Evolutionary conservation across 2,329 filamentous ascomycete genomes (phyloP).

Genomic region (Chaetomium sp.): DNA sequence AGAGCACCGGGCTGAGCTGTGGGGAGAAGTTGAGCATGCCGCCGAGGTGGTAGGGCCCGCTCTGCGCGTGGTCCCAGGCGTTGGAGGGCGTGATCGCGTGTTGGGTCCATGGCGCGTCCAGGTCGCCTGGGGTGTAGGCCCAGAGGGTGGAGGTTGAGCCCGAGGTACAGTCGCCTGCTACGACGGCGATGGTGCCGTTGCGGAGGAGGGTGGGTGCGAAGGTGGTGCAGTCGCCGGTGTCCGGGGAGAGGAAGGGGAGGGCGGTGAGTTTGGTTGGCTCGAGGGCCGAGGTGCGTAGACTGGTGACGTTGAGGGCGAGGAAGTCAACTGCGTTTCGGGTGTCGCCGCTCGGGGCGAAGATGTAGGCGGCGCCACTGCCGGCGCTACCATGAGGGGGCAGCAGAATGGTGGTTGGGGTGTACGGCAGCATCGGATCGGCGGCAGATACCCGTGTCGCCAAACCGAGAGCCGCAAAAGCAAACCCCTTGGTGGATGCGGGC

Average conservation of each 20-base stretch:
- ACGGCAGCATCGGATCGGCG: slow-evolving; percentile 58
- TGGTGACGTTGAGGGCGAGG: slow-evolving; percentile 65
- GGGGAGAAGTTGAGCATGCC: slow-evolving; percentile 68
- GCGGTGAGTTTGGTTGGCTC: slow-evolving; percentile 54
- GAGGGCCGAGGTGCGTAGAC: slow-evolving; percentile 51
- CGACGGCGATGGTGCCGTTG: slow-evolving; percentile 71
- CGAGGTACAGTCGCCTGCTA: slow-evolving; percentile 70
- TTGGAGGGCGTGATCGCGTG: slow-evolving; percentile 31
- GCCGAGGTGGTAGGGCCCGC: slow-evolving; percentile 55
- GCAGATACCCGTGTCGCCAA: not conserved
- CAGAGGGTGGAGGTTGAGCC: slow-evolving; percentile 62
- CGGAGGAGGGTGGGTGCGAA: slow-evolving; percentile 70
- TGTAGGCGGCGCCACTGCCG: slow-evolving; percentile 60
- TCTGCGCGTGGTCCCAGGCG: slow-evolving; percentile 35
- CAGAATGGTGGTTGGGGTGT: slow-evolving; percentile 75
- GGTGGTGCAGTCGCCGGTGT: slow-evolving; percentile 48
- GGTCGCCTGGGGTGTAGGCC: slow-evolving; percentile 58
- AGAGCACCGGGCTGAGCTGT: slow-evolving; percentile 55
- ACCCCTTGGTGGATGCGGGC: slow-evolving; percentile 26
- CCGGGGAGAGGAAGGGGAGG: slow-evolving; percentile 62
- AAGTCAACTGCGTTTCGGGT: slow-evolving; percentile 51
- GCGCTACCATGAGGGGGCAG: slow-evolving; percentile 50
- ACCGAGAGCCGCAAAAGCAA: slow-evolving; percentile 6
- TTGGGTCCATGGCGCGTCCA: slow-evolving; percentile 46
- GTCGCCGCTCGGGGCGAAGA: slow-evolving; percentile 61